Base-by-base conservation (phyloP, 164 flowering plant species). In the Liriodendron chinense region DNA sequence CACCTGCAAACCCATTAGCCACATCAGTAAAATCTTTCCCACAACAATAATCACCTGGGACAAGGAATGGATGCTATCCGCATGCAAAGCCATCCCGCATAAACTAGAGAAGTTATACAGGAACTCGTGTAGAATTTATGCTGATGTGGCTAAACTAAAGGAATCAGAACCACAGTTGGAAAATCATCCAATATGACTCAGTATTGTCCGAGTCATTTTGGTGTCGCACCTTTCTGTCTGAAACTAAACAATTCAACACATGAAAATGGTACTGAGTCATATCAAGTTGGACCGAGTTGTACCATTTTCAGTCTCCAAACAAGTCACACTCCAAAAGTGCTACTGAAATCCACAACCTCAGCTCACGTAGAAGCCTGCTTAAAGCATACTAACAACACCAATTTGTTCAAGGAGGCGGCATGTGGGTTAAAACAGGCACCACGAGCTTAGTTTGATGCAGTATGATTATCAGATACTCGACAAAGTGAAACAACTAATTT, bases 1-100 rank as follows among this genome's bases (percentile, higher is more conserved):
- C 77, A 77, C 47, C 74, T 80, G 74, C 26, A 70, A 61, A 22
- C 18, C 59, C 13, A 16, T 53, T 9, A 53, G 59, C 13, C 13
- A 53, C 18, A 53, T 10, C 59, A 10, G 8, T 16, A 53, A 16
- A 34, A 34, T 34, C 43, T 34, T 34, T 34, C 3, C 43, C 43
- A 34, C 7, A 4, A 34, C 43, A 34, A 34, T 34, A 34, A 34
- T 34, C 43, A 34, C 0, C 43, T 34, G 5, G 43, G 43, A 34
- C 7, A 7, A 34, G 43, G 43, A 34, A 34, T 34, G 43, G 43
- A 34, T 34, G 43, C 43, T 53, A 7, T 10, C 59, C 59, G 8
- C 59, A 53, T 7, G 59, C 2, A 53, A 53, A 53, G 59, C 59
- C 18, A 16, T 9, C 16, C 59, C 59, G 0, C 8, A 1, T 53